Evolutionary conservation across 1,284 basidiomycete genomes (phyloP), one percentile per base, ranked within the genome.

Genomic region (Coriolopsis trogii): DNA sequence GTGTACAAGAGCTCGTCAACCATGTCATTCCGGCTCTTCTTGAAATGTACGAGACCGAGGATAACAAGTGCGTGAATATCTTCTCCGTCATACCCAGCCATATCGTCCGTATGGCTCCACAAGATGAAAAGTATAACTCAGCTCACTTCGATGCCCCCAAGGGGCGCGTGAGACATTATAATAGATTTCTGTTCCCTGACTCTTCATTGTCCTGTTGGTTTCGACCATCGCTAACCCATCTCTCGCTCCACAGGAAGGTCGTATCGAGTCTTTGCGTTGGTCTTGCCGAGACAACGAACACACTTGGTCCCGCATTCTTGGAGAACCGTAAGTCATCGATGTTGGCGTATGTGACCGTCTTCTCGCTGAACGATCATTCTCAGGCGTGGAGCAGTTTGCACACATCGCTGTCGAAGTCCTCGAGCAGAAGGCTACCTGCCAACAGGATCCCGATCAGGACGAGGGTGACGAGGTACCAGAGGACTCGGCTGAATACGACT

Each of bases 401-500:
- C 84, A 77, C 49, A 89, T 94, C 53, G 86, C 91, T 34, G 77
- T 88, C 49, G 85, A 91, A 64, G 85, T 98, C 60, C 79, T 98
- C 34, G 91, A 95, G 67, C 90, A 94, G 71, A 95, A 95, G 74
- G 91, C 93, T 0, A 81, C 93, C 60, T 97, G 95, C 73, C 97
- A 99, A 73, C 87, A 96, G 69, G 95, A 98, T 69, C 93, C 94
- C 45, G 96, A 98, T 67, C 92, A 91, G 59, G 95, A 96, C 61
- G 93, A 94, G 59, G 79, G 80, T 5, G 91, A 93, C 45, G 86
- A 87, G 55, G 87, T 85, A 25, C 84, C 80, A 12, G 89, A 91
- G 65, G 91, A 90, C 58, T 89, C 91, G 61, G 95, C 95, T 6
- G 97, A 99, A 74, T 98, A 96, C 70, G 97, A 99, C 72, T 93